These are phyloP conservation scores for Hygrocybe coccinea DNA, from an alignment of 768 basidiomycete species.

Conservation along the genomic window DNA sequence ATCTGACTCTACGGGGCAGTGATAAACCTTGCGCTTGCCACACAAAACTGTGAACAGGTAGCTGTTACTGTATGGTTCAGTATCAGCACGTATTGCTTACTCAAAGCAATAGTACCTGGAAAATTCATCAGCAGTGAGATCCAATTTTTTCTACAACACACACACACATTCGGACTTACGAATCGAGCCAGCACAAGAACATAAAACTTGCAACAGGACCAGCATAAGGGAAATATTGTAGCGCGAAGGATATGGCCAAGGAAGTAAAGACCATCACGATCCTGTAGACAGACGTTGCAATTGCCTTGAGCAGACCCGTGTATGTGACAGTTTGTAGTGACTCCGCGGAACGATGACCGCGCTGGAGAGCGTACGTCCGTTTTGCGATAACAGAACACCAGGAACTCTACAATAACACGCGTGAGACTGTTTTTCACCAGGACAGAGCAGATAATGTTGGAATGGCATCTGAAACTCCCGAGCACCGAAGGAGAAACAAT, in stretches of 20 bases:
- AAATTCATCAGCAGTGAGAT: neutral
- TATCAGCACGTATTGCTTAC: conserved; percentile 36
- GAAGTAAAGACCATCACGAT: conserved; percentile 79
- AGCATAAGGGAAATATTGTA: conserved; percentile 59
- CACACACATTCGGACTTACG: conserved; percentile 49
- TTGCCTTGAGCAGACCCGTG: conserved; percentile 62
- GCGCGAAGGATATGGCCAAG: conserved; percentile 58
- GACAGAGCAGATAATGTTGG: neutral
- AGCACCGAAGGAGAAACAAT: too few relatives aligned
- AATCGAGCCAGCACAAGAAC: conserved; percentile 82
- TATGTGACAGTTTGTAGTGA: conserved; percentile 55
- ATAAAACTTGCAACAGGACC: conserved; percentile 59
- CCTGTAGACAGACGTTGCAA: conserved; percentile 79
- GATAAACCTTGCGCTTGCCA: conserved; percentile 75
- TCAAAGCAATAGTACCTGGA: conserved; percentile 86
- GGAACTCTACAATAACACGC: conserved; percentile 46
- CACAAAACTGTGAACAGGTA: conserved; percentile 50
- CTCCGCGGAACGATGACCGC: conserved; percentile 54
- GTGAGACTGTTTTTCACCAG: neutral
- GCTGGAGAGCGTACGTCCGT: conserved; percentile 65
- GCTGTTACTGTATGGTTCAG: conserved; percentile 1
- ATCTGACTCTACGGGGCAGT: conserved; percentile 59
- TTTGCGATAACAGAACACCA: conserved; percentile 78
- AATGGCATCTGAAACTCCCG: neutral
- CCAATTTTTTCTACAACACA: neutral